These are phyloP conservation scores for Trametes cubensis DNA, from an alignment of 768 basidiomycete species.

Conservation along the genomic window DNA sequence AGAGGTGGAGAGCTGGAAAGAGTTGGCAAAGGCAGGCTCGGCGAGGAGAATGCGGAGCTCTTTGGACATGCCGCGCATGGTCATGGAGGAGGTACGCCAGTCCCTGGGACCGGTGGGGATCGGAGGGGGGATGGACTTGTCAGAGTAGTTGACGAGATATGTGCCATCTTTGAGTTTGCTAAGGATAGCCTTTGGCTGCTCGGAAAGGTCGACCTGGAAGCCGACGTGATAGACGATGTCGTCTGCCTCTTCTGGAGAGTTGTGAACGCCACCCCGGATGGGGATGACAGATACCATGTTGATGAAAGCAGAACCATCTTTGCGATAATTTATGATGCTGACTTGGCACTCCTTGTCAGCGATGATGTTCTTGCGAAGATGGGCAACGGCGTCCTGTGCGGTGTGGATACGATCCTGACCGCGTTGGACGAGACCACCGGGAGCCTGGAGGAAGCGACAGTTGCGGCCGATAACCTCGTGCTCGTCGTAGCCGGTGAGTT, in stretches of 20 bases:
- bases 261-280: slow-evolving; percentile 58
- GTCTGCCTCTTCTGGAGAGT: slow-evolving; percentile 53
- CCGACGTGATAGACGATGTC: slow-evolving; percentile 89
- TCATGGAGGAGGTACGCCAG: slow-evolving; percentile 35
- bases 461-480: slow-evolving; percentile 84
- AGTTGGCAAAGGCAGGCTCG: slow-evolving; percentile 50
- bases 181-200: slow-evolving; percentile 83
- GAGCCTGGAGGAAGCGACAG: slow-evolving; percentile 89
- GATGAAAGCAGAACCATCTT: slow-evolving; percentile 82
- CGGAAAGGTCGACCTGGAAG: slow-evolving; percentile 91
- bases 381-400: slow-evolving; percentile 65
- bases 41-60: slow-evolving; percentile 53
- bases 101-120: slow-evolving; percentile 32
- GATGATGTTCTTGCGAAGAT: slow-evolving; percentile 64
- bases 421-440: slow-evolving; percentile 55
- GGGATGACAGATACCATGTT: slow-evolving; percentile 94
- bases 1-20: slow-evolving; percentile 44
- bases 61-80: slow-evolving; percentile 49
- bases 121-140: slow-evolving; percentile 23
- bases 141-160: slow-evolving; percentile 67
- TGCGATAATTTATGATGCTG: slow-evolving; percentile 84
- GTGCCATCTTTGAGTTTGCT: slow-evolving; percentile 78
- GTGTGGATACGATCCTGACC: slow-evolving; percentile 61
- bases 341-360: slow-evolving; percentile 89
- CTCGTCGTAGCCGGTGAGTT: slow-evolving; percentile 74